These are phyloP conservation scores for Sequoiadendron giganteum DNA, from an alignment of 75 land plant genomes.

Conservation along the genomic window DNA sequence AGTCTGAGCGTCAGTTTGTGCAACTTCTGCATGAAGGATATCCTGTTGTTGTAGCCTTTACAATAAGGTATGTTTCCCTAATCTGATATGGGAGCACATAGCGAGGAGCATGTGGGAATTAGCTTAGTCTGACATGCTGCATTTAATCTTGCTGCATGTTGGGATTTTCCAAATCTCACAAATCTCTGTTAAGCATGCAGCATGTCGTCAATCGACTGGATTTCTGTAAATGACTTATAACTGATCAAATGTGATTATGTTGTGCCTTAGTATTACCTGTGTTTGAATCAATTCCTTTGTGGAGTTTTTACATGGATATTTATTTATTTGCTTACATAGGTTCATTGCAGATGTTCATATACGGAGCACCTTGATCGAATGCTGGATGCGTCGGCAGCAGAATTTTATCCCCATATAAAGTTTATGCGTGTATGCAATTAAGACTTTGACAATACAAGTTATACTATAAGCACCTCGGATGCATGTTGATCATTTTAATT, in stretches of 20 bases:
- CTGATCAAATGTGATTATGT: background rate
- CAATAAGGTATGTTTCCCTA: conserved; percentile 46
- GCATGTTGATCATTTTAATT: background rate
- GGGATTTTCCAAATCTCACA: background rate
- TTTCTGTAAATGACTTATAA: background rate
- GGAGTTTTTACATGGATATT: background rate
- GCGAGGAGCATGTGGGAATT: background rate
- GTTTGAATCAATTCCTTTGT: background rate
- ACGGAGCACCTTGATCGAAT: conserved; percentile 64
- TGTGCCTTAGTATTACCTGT: background rate
- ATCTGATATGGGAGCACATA: background rate
- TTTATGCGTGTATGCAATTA: conserved; percentile 66
- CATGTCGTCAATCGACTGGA: background rate
- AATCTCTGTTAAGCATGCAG: background rate
- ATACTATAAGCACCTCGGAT: background rate
- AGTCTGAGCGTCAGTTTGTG: conserved; percentile 82
- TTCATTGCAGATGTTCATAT: conserved; percentile 43
- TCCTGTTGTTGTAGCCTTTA: conserved; percentile 81
- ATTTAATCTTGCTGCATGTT: background rate
- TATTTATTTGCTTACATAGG: background rate
- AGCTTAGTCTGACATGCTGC: background rate
- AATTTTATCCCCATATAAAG: conserved; percentile 71
- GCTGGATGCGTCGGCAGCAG: conserved; percentile 80
- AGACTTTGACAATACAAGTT: background rate
- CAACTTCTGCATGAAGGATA: conserved; percentile 76